Evolutionary conservation across 257 asterid genomes (phyloP), one percentile per base, ranked within the genome.

Genomic region (Solanum okadae): DNA sequence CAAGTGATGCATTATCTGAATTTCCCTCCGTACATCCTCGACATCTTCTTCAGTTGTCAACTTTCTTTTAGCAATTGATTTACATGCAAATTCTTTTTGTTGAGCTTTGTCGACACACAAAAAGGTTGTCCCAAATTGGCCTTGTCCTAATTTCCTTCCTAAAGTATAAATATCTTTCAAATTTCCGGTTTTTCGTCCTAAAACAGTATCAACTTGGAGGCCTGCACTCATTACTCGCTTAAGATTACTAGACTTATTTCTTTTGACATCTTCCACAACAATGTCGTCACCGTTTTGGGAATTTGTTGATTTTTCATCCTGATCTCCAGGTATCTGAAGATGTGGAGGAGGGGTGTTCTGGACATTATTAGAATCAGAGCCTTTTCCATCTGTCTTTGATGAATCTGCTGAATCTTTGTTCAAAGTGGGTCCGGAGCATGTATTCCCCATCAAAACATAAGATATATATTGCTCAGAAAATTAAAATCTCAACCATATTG

Each of bases 1-100:
- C 88, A 96, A 92, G 88, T 96, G 98, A 78, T 95, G 98, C 98
- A 96, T 93, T 67, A 96, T 96, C 93, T 94, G 96, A 86, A 96
- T 90, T 92, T 96, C 99, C 49, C 99, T 93, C 91, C 96, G 91
- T 37, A 96, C 98, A 88, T 96, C 99, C 61, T 96, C 98, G 85
- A 96, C 95, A 87, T 96, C 99, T 33, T 95, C 98, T 37, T 84
- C 88, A 10, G 94, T 92, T 40, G 94, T 77, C 40, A 96, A 73
- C 71, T 96, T 96, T 71, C 98, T 90, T 92, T 95, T 96, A 0
- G 98, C 97, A 29, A 96, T 96, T 2, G 97, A 91, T 86, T 96
- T 96, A 75, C 99, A 96, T 1, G 99, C 99, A 25, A 90, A 95
- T 40, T 96, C 92, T 35, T 92, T 92, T 10, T 92, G 94, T 0